Evolutionary conservation across 257 asterid species (phyloP), one percentile per base, ranked within the genome.

Genomic region (Solanum chiquidenum): DNA sequence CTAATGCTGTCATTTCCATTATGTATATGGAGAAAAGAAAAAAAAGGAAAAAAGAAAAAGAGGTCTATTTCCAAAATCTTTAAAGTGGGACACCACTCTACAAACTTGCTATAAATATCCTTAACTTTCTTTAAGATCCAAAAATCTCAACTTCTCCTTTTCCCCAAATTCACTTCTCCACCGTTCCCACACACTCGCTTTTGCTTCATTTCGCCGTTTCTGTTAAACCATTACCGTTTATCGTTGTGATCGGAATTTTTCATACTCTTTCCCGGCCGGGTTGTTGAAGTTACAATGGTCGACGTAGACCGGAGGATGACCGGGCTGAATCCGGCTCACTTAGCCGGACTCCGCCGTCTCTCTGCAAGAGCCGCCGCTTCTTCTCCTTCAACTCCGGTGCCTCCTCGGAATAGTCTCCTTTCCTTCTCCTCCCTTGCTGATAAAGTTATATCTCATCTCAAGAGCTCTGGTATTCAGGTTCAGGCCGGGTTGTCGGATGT

Each of bases 261-360:
- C 77, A 4, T 20, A 35, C 20, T 73, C 62, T 37, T 40, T 68
- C 13, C 42, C 5, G 33, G 7, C 23, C 68, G 69, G 80, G 60
- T 20, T 34, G 25, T 60, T 31, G 3, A 8, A 18, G 13, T 27
- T 31, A 76, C 37, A 25, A 87, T 96, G 99, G 99, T 96, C n/a
- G 99, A 96, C 90, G 99, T 96, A 7, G 99, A 96, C 92, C 95
- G 98, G 92, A 93, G 98, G 82, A 96, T 96, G 99, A 79, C 94
- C 86, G 98, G 99, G 52, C 91, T 95, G 34, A 96, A 96, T 85
- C 97, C 97, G 87, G 96, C 95, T 52, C 99, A 95, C 55, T 87
- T 94, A 1, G 99, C 99, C 55, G 99, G 98, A 12, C 96, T 96
- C 83, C 98, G 99, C 85, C 98, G 99, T 29, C 94, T 96, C 87